Base-by-base conservation (phyloP, 768 basidiomycete species). In the Pleurotus citrinopileatus region DNA sequence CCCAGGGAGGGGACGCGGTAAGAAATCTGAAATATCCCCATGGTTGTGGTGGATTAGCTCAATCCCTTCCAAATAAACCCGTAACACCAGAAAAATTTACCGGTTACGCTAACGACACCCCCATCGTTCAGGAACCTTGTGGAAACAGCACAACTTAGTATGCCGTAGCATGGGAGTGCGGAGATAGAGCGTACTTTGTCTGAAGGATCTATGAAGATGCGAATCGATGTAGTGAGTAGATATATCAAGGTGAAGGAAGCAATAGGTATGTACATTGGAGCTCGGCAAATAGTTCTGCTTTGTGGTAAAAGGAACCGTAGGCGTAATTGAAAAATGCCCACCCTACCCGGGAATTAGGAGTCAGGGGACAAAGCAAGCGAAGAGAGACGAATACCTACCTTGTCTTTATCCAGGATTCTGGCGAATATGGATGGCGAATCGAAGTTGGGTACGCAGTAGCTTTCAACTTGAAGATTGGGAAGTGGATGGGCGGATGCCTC, bases 351-450 rank as follows among this genome's bases (percentile, higher is more conserved):
- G 10, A 53, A 27, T 43, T 47, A 20, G 32, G 32, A 34, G 9
- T 53, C 32, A 15, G 20, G 12, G 17, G 17, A 17, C 2, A 23
- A 10, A 36, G 12, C 20, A 22, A 6, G 17, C 42, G 50, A 43
- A 1, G 23, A 3, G 32, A 15, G 9, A 37, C 23, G 27, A 13
- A 57, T 13, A 74, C 79, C 68, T 6, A 55, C 57, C 54, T 90
- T 91, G 67, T 91, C 72, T 62, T 91, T 91, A 74, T 94, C 91
- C 4, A 94, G 77, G 60, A 93, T 91, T 6, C 94, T 82, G 5
- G 93, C 94, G 59, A 95, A 96, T 45, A 96, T 77, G 15, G 90
- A 93, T 3, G 94, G 94, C 1, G 92, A 94, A 68, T 97, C 94
- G 65, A 97, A 96, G 72, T 94, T 78, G 1, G 94, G 94, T 23